These are phyloP conservation scores for Phenoliferia sp. DNA, from an alignment of 1,284 basidiomycete genomes.

Conservation along the genomic window DNA sequence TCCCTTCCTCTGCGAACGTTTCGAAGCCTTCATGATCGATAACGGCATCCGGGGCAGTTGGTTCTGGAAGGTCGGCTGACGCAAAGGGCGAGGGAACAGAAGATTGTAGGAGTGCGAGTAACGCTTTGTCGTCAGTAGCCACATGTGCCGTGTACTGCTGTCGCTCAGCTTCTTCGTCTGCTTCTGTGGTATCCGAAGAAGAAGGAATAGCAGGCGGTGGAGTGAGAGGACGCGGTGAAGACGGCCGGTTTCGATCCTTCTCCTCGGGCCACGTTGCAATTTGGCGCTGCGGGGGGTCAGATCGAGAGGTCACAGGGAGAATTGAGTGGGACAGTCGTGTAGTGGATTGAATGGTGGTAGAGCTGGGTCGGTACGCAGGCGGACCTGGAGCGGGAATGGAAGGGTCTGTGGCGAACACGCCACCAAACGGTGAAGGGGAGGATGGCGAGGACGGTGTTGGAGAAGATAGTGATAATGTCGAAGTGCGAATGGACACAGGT, in stretches of 20 bases:
- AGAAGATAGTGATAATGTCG: too few relatives aligned
- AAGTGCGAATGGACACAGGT: too few relatives aligned
- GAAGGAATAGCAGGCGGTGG: neutral
- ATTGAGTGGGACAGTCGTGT: neutral
- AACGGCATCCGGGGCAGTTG: conserved; percentile 3
- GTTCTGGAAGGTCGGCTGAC: conserved; percentile 6
- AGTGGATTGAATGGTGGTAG: conserved; percentile 14
- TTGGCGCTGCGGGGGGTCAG: neutral
- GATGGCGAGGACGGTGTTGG: too few relatives aligned
- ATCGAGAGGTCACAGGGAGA: neutral
- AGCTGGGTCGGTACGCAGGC: conserved; percentile 25
- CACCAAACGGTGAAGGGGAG: conserved; percentile 3
- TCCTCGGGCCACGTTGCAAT: neutral
- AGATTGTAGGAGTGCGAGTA: conserved; percentile 13
- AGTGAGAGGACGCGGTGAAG: neutral
- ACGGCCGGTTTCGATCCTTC: conserved; percentile 18
- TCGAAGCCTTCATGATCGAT: conserved; percentile 30
- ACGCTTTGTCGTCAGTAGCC: conserved; percentile 33
- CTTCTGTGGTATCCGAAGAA: neutral
- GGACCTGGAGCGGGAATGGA: conserved; percentile 24
- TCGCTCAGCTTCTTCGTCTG: neutral
- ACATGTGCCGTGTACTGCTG: conserved; percentile 23
- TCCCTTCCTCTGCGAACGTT: neutral
- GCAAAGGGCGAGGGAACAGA: neutral
- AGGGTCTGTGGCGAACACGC: conserved; percentile 6